Base-by-base conservation (phyloP, 768 basidiomycete genomes). In the Russula compacta region DNA sequence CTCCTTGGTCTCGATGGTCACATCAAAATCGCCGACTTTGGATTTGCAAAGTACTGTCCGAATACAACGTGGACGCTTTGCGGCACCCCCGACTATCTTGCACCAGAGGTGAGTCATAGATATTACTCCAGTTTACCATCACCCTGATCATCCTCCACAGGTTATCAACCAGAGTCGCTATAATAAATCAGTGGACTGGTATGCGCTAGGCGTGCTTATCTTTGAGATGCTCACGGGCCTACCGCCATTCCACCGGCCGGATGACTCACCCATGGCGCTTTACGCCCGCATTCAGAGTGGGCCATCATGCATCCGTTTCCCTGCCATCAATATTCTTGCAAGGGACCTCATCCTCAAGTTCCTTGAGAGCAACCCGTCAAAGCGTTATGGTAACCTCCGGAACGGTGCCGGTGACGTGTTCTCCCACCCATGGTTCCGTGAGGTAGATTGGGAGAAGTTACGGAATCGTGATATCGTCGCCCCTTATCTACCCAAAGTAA, bases 141-240 rank as follows among this genome's bases (percentile, higher is more conserved):
- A 46, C 17, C 24, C 51, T 62, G 43, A 57, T 52, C 33, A 33
- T 44, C 19, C 36, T 44, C 11, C 4, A 17, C 48, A 90, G 88
- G 84, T 92, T 72, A 87, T 85, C 71, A 83, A 79, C 17, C 86
- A 89, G 71, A 82, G 84, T 59, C 81, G 94, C 6, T 98, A 99
- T 71, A 95, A 95, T 71, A 95, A 97, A 73, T 88, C 86, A 59
- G 95, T 98, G 2, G 97, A 99, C 70, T 99, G 95, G 95, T 99
- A 98, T 75, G 95, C 97, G 1, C 82, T 98, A 54, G 97, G 97
- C 53, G 92, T 99, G 57, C 84, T 99, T 63, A 89, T 95, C 58
- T 99, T 89, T 71, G 97, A 99, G 74, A 98, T 98, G 95, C 81
- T 99, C 47, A 93, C 90, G 0, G 97, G 97, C 8, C 85, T 89